These are phyloP conservation scores for Trichoderma sp. DNA, from an alignment of 2,329 filamentous ascomycete species.

Conservation along the genomic window DNA sequence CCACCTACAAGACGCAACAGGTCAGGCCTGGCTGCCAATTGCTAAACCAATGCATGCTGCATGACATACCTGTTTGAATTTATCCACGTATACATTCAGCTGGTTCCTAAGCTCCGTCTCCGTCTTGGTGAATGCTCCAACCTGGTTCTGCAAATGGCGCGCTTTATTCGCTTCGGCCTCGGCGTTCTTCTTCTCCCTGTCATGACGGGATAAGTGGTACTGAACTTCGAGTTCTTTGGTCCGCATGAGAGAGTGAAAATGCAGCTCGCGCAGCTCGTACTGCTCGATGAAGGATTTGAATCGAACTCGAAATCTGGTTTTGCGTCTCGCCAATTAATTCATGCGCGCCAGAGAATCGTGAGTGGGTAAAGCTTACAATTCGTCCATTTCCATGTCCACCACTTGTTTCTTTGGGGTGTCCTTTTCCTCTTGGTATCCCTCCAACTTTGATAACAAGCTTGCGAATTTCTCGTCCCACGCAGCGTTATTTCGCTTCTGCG, in stretches of 20 bases:
- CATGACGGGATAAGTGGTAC: conserved; percentile 83
- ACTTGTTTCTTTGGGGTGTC: conserved; percentile 80
- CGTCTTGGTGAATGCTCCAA: conserved; percentile 94
- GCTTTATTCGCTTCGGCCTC: conserved; percentile 80
- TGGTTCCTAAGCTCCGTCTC: conserved; percentile 92
- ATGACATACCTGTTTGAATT: conserved; percentile 91
- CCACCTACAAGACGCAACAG: conserved; percentile 65
- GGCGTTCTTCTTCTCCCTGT: conserved; percentile 86
- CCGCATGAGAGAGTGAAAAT: conserved; percentile 89
- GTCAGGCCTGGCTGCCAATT: background rate
- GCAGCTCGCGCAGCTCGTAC: conserved; percentile 91
- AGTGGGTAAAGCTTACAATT: conserved; percentile 65
- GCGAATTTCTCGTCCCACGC: conserved; percentile 86
- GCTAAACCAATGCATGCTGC: background rate
- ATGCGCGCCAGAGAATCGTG: background rate
- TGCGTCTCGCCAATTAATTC: background rate
- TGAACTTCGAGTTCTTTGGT: conserved; percentile 96
- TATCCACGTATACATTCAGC: conserved; percentile 97
- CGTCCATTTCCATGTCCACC: conserved; percentile 85
- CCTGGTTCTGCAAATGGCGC: conserved; percentile 84
- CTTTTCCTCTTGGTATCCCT: conserved; percentile 86
- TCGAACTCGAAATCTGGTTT: conserved; percentile 73
- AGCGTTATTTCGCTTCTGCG: conserved; percentile 78
- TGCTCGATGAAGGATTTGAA: conserved; percentile 97
- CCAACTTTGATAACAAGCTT: conserved; percentile 77